Base-by-base conservation (phyloP, 179 eudicot species). In the Corrigiola litoralis region DNA sequence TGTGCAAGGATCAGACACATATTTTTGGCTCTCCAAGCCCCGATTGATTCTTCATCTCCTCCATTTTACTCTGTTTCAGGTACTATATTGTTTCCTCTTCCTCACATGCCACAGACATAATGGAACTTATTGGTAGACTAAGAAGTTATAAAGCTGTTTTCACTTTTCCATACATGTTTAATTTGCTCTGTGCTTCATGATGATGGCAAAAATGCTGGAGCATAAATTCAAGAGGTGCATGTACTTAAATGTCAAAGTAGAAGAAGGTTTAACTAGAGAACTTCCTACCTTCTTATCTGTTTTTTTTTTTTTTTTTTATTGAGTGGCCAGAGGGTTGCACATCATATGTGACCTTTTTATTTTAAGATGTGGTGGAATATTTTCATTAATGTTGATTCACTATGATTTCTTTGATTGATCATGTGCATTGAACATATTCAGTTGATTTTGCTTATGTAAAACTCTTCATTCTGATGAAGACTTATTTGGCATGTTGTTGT, bases 21-120 rank as follows among this genome's bases (percentile, higher is more conserved):
- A 82, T 60, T 90, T 90, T 44, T 90, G 97, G 97, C 86, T 85
- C 66, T 81, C 83, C 44, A 63, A 73, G 55, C 97, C 97, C 69
- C 89, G 64, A 27, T 62, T 90, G 5, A 72, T 87, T 54, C 92
- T 90, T 58, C 82, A 85, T 69, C 90, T 90, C 67, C 85, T 90
- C 38, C 97, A 90, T 61, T 90, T 90, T 60, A 75, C 85, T 14
- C 60, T 90, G 14, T 90, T 90, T 81, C 97, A 88, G 97, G 97
- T 90, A 81, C 20, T 25, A 14, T 24, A 38, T 54, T 11, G 10
- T 12, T 23, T 31, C 54, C 29, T 23, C 3, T 58, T 42, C 12
- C n/a, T 5, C 6, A 46, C 6, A 12, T 36, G 7, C 28, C 2
- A 20, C 13, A 32, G 2, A 54, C 9, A 3, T 40, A 21, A 11